Evolutionary conservation across 345 rosid species (phyloP), one percentile per base, ranked within the genome.

Genomic region (Trapa incisa): DNA sequence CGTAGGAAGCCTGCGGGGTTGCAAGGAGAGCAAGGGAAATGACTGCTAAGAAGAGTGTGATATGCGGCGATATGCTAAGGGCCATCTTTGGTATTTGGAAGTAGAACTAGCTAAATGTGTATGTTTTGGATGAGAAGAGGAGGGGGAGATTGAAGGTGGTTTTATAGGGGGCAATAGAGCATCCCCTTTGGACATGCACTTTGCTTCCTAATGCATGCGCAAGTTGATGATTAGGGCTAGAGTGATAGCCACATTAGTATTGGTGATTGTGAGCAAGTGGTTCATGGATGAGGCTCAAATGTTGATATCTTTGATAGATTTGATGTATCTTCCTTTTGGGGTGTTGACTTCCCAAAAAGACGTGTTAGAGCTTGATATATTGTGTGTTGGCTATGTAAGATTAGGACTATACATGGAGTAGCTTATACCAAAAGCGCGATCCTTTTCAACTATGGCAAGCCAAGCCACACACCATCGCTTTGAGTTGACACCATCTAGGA

Each of bases 171-270:
- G 66, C 42, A 37, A 13, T 14, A 36, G 13, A 33, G 10, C 66
- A 37, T 63, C 29, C 47, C 66, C 47, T 63, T 63, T 63, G 47
- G 47, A 37, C 47, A 63, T 63, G 33, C 32, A 37, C 43, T 41
- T 63, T 63, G 43, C 47, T 41, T 63, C 33, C 47, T 22, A 37
- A 63, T 63, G 3, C 33, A 22, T 22, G 29, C 29, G 29, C n/a
- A 63, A 37, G 45, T 63, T 38, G 3, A 63, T 38, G 3, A 63
- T 63, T 63, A n/a, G 66, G 45, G 47, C 5, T 63, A 0, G 38
- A 63, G 66, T 37, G 66, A 63, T 63, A 1, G 12, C 29, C 29
- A 38, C 37, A 37, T 39, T 63, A 2, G 43, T 41, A 41, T 41
- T 22, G 29, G 29, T 22, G 29, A 41, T 3, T 3, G 6, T 41